Evolutionary conservation across 208 protist genomes (phyloP), one percentile per base, ranked within the genome.

Genomic region (Angomonas desouzai): DNA sequence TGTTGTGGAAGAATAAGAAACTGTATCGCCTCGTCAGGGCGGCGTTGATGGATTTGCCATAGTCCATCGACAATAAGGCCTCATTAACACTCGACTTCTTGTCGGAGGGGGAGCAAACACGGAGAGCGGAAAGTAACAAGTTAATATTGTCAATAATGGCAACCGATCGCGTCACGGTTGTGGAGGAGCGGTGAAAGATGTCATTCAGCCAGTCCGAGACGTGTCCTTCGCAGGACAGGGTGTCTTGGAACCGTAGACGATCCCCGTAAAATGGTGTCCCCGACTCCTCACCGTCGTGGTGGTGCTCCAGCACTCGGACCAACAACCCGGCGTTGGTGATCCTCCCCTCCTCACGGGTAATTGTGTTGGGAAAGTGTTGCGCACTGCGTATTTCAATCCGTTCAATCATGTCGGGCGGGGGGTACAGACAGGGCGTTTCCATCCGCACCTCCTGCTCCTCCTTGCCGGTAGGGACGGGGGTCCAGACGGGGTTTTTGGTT

Each of bases 371-470:
- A 62, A 91, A 89, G 68, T 93, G 79, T 23, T 81, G 64, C 10
- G 75, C 48, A 53, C 78, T 80, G 36, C 76, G 72, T 9, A 93
- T 66, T 56, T 93, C 87, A n/a, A 93, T 85, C 22, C 76, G 71
- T 13, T 84, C 72, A 6, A 93, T 76, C 48, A 79, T 81, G 51
- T 86, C 80, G 30, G 68, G 33, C 6, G 81, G 81, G 11, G 87
- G 87, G 55, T 86, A 83, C 7, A 93, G 70, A 58, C 83, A 93
- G 18, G 87, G 83, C 2, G 87, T 93, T 7, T 79, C 62, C 63
- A 84, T 71, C 10, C 79, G 64, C 16, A 92, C 74, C 62, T 77
- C 78, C 40, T 79, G 74, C 53, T 70, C 30, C 47, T 77, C 74
- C 58, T 77, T 69, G 64, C 68, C 71, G 25, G 25, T 48, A 32